Evolutionary conservation across 1,284 basidiomycete species (phyloP).

Genomic region (Mycosarcoma maydis): DNA sequence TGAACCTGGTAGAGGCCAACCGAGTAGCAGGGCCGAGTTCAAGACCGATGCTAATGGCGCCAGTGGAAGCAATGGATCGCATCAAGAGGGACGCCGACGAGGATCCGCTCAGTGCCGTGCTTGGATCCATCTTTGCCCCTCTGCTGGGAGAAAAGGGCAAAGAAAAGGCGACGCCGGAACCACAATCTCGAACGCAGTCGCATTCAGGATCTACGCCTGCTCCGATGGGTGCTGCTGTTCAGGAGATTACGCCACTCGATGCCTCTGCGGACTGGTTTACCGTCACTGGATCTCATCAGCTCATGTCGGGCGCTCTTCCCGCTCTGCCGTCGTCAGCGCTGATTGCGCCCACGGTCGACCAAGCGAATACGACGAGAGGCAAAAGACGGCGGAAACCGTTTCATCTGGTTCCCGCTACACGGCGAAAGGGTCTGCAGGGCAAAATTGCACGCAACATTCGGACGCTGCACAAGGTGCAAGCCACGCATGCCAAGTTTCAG

Average conservation of each 20-base stretch:
- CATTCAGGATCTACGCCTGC: slow-evolving; percentile 5
- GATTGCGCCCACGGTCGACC: background rate
- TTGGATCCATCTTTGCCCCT: slow-evolving; percentile 22
- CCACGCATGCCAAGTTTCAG: slow-evolving; percentile 60
- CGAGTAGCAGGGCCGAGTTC: slow-evolving; percentile 29
- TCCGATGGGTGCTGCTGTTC: too few relatives aligned
- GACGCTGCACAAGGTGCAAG: slow-evolving; percentile 57
- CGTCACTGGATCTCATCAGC: slow-evolving; percentile 41
- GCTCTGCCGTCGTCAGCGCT: slow-evolving; percentile 28
- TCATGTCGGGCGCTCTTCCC: slow-evolving; percentile 48
- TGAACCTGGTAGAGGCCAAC: slow-evolving; percentile 8
- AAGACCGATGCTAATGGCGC: slow-evolving; percentile 23
- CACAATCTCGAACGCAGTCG: slow-evolving; percentile 13
- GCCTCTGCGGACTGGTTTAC: slow-evolving; percentile 53
- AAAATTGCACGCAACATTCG: slow-evolving; percentile 57
- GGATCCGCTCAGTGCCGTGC: slow-evolving; percentile 18
- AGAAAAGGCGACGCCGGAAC: slow-evolving; percentile 34
- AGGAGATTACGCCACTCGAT: slow-evolving; percentile 7
- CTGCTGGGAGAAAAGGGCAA: slow-evolving; percentile 34
- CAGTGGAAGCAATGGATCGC: slow-evolving; percentile 28
- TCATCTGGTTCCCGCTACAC: slow-evolving; percentile 37
- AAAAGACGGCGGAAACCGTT: slow-evolving; percentile 26
- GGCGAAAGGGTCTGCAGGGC: slow-evolving; percentile 48
- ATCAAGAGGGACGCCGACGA: slow-evolving; percentile 24
- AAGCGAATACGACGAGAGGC: background rate